These are phyloP conservation scores for Chenopodium berlandieri DNA, from an alignment of 148 eudicot genomes.

Conservation along the genomic window DNA sequence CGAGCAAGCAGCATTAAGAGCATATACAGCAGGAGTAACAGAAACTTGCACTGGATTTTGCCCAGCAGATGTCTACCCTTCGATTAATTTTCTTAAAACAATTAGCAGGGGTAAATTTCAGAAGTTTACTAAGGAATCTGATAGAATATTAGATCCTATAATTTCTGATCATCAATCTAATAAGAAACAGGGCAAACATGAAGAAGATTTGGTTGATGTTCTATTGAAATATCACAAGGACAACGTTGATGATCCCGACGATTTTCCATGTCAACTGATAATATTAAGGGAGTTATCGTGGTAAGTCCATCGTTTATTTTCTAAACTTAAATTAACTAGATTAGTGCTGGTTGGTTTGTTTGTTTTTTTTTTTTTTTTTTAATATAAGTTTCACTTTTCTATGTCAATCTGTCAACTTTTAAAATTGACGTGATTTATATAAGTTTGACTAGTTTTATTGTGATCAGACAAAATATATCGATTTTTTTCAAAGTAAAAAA, in stretches of 20 bases:
- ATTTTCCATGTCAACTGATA: conserved; percentile 25
- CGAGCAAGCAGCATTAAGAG: conserved; percentile 22
- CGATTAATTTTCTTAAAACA: conserved; percentile 19
- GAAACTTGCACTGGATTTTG: conserved; percentile 24
- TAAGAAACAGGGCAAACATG: neutral
- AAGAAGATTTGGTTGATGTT: conserved; percentile 34
- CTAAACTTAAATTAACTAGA: too few species aligned
- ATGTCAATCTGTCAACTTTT: too few species aligned
- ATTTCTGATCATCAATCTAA: conserved; percentile 23
- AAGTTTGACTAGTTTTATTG: too few species aligned
- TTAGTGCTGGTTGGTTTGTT: too few species aligned
- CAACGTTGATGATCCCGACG: neutral
- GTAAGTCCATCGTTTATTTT: conserved; percentile 3
- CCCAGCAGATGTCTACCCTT: conserved; percentile 38
- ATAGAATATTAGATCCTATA: conserved; percentile 24
- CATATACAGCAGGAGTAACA: conserved; percentile 13
- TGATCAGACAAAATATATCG: too few species aligned
- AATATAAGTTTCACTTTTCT: too few species aligned
- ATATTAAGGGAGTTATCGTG: conserved; percentile 32
- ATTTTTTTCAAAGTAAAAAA: too few species aligned
- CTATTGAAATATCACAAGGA: conserved; percentile 26
- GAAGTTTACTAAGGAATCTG: conserved; percentile 12
- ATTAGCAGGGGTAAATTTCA: conserved; percentile 15
- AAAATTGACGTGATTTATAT: too few species aligned
- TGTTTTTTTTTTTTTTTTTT: too few species aligned